These are phyloP conservation scores for Globisporangium heterothallicum DNA, from an alignment of 352 stramenopile species.

Conservation along the genomic window DNA sequence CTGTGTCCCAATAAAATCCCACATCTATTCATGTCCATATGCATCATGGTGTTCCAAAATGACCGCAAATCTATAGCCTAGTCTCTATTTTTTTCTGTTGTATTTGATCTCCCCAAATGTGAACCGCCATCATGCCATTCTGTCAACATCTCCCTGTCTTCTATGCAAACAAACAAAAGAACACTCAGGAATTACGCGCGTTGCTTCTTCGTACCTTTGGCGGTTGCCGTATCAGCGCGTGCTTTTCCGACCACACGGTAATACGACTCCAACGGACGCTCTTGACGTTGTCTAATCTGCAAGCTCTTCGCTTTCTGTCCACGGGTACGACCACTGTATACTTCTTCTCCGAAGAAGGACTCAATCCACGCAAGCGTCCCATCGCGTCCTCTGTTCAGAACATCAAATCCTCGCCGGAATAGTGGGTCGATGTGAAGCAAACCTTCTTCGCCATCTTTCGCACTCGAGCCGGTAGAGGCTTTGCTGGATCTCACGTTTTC, in stretches of 20 bases:
- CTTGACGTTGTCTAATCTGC: constrained; percentile 27
- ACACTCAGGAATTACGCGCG: constrained; percentile 1
- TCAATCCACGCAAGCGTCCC: constrained; percentile 70
- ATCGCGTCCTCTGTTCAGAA: constrained; percentile 70
- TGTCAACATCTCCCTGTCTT: too few species aligned
- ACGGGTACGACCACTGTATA: constrained; percentile 60
- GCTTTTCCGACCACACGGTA: constrained; percentile 65
- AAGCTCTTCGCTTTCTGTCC: constrained; percentile 44
- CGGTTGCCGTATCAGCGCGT: constrained; percentile 19
- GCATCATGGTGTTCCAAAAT: neutral
- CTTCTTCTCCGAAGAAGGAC: constrained; percentile 62
- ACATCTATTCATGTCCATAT: constrained; percentile 1
- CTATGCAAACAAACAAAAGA: neutral
- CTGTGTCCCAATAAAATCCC: neutral
- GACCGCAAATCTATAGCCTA: neutral
- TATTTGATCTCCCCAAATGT: neutral
- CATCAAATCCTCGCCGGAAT: constrained; percentile 72
- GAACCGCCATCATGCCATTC: too few species aligned
- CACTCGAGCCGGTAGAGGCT: neutral
- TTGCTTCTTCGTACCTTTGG: constrained; percentile 12
- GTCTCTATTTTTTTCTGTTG: neutral
- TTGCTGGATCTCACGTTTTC: constrained; percentile 15
- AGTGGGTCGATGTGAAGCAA: constrained; percentile 66
- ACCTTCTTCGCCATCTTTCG: constrained; percentile 9
- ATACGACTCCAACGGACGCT: constrained; percentile 71